Evolutionary conservation across 148 eudicot species (phyloP).

Genomic region (Arbutus unedo): DNA sequence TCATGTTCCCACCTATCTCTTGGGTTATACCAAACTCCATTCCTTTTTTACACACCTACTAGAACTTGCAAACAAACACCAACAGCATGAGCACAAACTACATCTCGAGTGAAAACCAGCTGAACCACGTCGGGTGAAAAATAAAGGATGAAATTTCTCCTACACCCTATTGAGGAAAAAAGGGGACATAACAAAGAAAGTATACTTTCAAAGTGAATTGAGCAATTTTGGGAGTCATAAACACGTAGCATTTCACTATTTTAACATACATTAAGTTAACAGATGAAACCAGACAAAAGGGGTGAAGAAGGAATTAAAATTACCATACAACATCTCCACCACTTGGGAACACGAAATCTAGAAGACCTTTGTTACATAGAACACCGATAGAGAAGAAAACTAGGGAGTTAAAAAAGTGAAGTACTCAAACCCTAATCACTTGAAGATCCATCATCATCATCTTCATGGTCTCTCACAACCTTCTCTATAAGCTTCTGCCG

Average conservation of each 20-base stretch:
- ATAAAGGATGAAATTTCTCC: not conserved
- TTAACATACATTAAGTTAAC: not conserved
- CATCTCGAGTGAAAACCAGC: not conserved
- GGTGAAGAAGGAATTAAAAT: not conserved
- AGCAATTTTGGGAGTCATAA: not conserved
- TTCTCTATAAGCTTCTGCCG: slow-evolving; percentile 53
- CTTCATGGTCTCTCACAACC: slow-evolving; percentile 49
- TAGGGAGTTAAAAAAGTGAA: not conserved
- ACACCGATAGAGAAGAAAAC: not conserved
- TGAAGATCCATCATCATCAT: slow-evolving; percentile 59
- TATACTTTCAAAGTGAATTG: not conserved
- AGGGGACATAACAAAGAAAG: not conserved
- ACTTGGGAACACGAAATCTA: not conserved
- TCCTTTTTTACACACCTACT: no score
- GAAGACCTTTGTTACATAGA: not conserved
- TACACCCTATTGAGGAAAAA: not conserved
- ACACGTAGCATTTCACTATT: not conserved
- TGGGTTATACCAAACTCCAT: no score
- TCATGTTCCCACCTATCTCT: no score
- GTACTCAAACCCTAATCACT: slow-evolving; percentile 46
- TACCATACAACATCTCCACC: not conserved
- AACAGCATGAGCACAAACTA: not conserved
- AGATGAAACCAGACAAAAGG: not conserved
- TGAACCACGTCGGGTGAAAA: not conserved
- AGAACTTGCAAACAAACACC: not conserved